These are phyloP conservation scores for Millerozyma miso DNA, from an alignment of 805 yeast genomes.

Conservation along the genomic window DNA sequence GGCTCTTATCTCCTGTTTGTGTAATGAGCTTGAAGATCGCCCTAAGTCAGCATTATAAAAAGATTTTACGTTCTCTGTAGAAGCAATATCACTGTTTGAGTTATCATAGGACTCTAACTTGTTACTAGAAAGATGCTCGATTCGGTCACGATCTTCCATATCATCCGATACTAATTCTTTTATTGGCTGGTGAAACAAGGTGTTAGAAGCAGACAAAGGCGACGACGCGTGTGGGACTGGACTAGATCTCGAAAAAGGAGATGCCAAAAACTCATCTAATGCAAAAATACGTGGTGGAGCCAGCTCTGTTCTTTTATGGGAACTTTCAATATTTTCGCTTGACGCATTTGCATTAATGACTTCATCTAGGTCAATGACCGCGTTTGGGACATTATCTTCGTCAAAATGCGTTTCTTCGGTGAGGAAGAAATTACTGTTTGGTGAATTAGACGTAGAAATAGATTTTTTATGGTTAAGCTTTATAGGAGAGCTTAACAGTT, in stretches of 20 bases:
- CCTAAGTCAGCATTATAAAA: background rate
- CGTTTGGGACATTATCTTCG: constrained; percentile 32
- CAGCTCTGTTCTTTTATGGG: constrained; percentile 18
- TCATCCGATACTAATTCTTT: constrained; percentile 23
- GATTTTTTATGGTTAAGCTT: constrained; percentile 21
- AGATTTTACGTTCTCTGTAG: background rate
- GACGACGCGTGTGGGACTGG: constrained; percentile 15
- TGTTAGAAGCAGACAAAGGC: constrained; percentile 15
- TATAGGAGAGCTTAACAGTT: constrained; percentile 32
- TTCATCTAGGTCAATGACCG: constrained; percentile 38
- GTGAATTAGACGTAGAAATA: constrained; percentile 12
- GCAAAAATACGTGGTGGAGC: constrained; percentile 15
- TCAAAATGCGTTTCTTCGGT: constrained; percentile 26
- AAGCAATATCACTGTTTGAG: background rate
- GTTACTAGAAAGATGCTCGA: background rate
- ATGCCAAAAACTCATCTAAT: constrained; percentile 26
- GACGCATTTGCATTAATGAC: constrained; percentile 30
- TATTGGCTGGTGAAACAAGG: constrained; percentile 27
- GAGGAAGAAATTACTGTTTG: constrained; percentile 22
- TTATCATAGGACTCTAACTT: background rate
- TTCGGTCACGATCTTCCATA: constrained; percentile 13
- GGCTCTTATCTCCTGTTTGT: constrained; percentile 3
- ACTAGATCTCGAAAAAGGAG: constrained; percentile 23
- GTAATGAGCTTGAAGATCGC: background rate
- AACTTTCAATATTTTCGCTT: constrained; percentile 1